A percentile compares a stretch with the other conserved stretches of the same genome.
These are phyloP conservation scores for Eucalyptus cloeziana DNA, from an alignment of 345 rosid genomes.

Conservation along the genomic window DNA sequence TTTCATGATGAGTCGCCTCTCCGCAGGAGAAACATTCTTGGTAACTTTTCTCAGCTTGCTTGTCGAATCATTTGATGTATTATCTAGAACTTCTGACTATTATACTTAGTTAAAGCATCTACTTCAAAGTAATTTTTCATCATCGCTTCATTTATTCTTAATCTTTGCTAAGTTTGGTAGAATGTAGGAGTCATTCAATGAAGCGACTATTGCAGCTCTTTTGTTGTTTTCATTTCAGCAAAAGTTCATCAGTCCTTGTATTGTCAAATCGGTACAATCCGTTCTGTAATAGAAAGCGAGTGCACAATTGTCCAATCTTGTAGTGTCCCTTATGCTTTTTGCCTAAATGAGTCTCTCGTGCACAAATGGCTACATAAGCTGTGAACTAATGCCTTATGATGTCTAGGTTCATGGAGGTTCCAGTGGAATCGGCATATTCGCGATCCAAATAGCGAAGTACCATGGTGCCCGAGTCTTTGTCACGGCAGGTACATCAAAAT, in stretches of 20 bases:
- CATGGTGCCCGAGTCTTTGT: slow-evolving; percentile 58
- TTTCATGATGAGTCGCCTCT: slow-evolving; percentile 59
- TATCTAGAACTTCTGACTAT: background rate
- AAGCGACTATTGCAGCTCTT: background rate
- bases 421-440: slow-evolving; percentile 86
- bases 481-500: slow-evolving; percentile 54
- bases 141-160: background rate
- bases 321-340: background rate
- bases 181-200: background rate
- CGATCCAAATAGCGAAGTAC: slow-evolving; percentile 70
- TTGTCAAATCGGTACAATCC: background rate
- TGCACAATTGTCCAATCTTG: background rate
- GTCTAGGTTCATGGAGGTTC: slow-evolving; percentile 83
- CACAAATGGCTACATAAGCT: background rate
- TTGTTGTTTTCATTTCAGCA: background rate
- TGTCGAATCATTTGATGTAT: background rate
- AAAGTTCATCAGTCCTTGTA: background rate
- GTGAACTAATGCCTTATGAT: background rate
- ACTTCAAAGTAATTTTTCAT: background rate
- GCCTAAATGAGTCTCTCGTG: background rate
- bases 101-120: background rate
- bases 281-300: background rate
- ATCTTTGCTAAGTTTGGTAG: background rate
- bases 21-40: slow-evolving; percentile 60
- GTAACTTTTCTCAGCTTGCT: slow-evolving; percentile 10